Evolutionary conservation across 2,329 filamentous ascomycete genomes (phyloP), one percentile per base, ranked within the genome.

Genomic region (Cordyceps tenuipes): DNA sequence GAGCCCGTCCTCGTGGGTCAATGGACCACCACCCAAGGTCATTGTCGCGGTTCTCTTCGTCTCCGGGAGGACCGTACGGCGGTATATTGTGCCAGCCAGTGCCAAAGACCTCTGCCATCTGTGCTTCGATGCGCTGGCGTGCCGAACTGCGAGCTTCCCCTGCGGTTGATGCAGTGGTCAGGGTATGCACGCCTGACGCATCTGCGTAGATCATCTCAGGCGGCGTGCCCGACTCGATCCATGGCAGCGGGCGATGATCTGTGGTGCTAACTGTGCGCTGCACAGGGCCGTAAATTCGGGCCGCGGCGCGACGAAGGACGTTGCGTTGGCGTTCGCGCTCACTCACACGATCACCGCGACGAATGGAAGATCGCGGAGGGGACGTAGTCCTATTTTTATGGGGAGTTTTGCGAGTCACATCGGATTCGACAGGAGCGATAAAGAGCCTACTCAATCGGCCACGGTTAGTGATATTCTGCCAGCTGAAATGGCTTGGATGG

Each of bases 341-440:
- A 31, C 70, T 70, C 21, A 64, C 56, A 15, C 72, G 74, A 58
- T 65, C 67, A 23, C 64, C 56, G 59, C 75, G 76, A 53, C 76
- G 72, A 44, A 78, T 77, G n/a, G 71, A 66, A 12, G 76, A 73
- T 53, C 76, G 76, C 49, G 70, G 64, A 44, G 69, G 68, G 26
- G 72, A 72, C 6, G 68, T 63, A 19, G 65, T 60, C 47, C 64
- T 55, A 55, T 46, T 62, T 61, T 72, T 77, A 43, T 66, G 64
- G 29, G 70, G 63, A 39, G 71, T 57, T 63, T 76, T 77, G 51
- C 68, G 64, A 15, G 70, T 65, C 49, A 77, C 59, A 62, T 78
- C 76, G 52, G 77, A 77, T 64, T 78, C 74, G 63, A 77, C 72
- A 39, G 76, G 76, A 43, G 77, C 75, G 57, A 78, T 67, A 63